These are phyloP conservation scores for Teunomyces stri DNA, from an alignment of 805 yeast genomes.

Conservation along the genomic window DNA sequence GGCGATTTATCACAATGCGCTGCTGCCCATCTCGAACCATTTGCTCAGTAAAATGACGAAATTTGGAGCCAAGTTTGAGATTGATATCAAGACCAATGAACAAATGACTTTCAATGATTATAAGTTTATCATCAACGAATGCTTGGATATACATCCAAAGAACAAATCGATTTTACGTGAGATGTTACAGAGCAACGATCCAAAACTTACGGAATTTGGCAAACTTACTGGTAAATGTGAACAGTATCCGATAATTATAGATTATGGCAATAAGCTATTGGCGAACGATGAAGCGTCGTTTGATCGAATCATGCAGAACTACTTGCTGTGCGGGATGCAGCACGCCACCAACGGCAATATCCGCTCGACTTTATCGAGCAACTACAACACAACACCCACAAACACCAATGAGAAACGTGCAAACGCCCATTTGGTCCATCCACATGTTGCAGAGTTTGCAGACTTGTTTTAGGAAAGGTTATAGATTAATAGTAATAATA, in stretches of 20 bases:
- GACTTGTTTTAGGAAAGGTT: conserved; percentile 31
- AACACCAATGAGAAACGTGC: background rate
- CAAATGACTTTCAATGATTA: conserved; percentile 25
- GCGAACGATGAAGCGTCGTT: conserved; percentile 50
- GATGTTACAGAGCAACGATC: conserved; percentile 19
- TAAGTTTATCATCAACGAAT: conserved; percentile 23
- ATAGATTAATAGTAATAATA: background rate
- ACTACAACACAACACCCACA: conserved; percentile 1
- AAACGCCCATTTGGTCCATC: conserved; percentile 30
- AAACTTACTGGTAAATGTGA: conserved; percentile 10
- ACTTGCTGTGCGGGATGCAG: conserved; percentile 31
- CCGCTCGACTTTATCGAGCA: conserved; percentile 4
- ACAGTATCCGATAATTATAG: conserved; percentile 41
- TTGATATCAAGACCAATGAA: conserved; percentile 16
- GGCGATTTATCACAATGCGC: conserved; percentile 30
- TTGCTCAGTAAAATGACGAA: conserved; percentile 6
- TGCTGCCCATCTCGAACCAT: conserved; percentile 16
- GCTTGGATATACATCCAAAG: conserved; percentile 35
- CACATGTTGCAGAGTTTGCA: conserved; percentile 45
- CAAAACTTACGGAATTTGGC: conserved; percentile 18
- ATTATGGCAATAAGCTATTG: conserved; percentile 57
- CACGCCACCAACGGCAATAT: conserved; percentile 13
- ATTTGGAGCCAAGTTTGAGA: conserved; percentile 14
- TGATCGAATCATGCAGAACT: conserved; percentile 41
- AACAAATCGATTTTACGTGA: conserved; percentile 24